Evolutionary conservation across 306 rosid species (phyloP), one percentile per base, ranked within the genome.

Genomic region (Sphenostylis stenocarpa): DNA sequence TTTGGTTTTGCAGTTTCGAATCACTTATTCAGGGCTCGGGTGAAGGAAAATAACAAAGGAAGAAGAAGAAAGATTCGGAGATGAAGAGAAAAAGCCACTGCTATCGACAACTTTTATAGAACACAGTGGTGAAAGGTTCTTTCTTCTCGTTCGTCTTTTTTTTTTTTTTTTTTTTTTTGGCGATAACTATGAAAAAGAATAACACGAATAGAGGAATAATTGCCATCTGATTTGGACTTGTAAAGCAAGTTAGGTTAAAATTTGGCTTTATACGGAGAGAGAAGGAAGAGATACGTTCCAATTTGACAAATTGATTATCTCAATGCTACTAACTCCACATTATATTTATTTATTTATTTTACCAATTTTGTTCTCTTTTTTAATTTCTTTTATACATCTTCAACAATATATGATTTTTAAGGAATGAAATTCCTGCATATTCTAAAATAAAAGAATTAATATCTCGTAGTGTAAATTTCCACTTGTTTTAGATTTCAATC

Each of bases 21-120:
- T 44, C 39, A 21, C 19, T 76, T 61, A 24, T 26, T 67, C 73
- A 55, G 65, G 76, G 70, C 56, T 80, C 45, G 65, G 45, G 29
- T 1, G 31, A 78, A 29, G 33, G 9, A 53, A 20, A 13, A 23
- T 4, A 26, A 7, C 0, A 1, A 15, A 29, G 19, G 28, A 57
- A 3, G 41, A 28, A 53, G 48, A 56, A 41, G 16, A 15, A 61
- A 29, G 65, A 65, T 34, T 49, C 19, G 20, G 2, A 21, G 9
- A 3, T 23, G 60, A 23, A 77, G 49, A 67, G 23, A 21, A 3
- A 19, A 67, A 26, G n/a, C 39, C 69, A 67, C 48, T 34, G 44
- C 53, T 72, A 23, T 57, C 56, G 10, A 41, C 68, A 51, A 51
- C 19, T 15, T 29, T 29, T 66, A 66, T 66, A 41, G 13, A 69